phyloP scores from a whole-genome alignment of 2,329 filamentous ascomycete genomes.

The Aspergillus versicolor region DNA sequence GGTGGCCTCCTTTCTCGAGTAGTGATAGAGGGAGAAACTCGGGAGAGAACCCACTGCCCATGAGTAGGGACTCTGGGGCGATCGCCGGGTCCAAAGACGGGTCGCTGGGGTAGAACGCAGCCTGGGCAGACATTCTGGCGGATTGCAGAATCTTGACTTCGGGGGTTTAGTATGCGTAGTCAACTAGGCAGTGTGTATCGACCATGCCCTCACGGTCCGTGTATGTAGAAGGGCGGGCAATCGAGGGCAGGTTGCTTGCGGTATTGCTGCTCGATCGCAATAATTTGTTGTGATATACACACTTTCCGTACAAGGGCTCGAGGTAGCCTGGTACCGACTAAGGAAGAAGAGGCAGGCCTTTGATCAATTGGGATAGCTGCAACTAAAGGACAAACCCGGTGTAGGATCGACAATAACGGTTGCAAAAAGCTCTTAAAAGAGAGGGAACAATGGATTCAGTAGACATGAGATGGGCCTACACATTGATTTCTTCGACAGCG shows the following conservation, averaged over 20 bases:
- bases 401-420: neutral
- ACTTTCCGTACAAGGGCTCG: neutral
- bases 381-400: too few species aligned
- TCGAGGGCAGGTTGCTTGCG: neutral
- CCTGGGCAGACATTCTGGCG: neutral
- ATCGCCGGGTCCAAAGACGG: neutral
- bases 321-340: too few species aligned
- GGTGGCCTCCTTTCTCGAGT: neutral
- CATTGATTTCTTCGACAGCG: neutral
- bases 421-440: neutral
- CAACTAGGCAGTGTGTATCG: neutral
- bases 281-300: neutral
- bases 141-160: too few species aligned
- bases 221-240: neutral
- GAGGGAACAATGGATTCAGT: neutral
- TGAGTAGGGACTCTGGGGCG: neutral
- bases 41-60: neutral
- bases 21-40: constrained; percentile 2
- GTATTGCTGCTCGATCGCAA: neutral
- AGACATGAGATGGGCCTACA: neutral
- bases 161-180: neutral
- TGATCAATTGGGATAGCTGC: too few species aligned
- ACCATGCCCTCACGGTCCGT: neutral
- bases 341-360: too few species aligned
- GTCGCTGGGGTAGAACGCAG: neutral